A percentile compares a stretch with the other conserved stretches of the same genome.
These are phyloP conservation scores for Mucor circinelloides DNA, from an alignment of 371 early-diverging fungal species.

Conservation along the genomic window DNA sequence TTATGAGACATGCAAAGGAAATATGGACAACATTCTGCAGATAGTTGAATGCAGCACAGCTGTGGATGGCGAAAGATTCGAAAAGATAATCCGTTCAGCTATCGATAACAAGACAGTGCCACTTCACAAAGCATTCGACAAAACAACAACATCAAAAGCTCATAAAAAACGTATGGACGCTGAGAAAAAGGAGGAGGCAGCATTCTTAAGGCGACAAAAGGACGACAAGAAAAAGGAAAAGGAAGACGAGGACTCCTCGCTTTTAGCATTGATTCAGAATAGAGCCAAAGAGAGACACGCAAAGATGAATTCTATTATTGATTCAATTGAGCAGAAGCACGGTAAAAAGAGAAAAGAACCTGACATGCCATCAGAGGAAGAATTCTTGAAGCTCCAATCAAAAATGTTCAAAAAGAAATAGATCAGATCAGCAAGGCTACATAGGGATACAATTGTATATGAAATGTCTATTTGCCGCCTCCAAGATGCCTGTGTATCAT, in stretches of 20 bases:
- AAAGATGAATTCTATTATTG: conserved; percentile 52
- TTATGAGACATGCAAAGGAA: conserved; percentile 71
- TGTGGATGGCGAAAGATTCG: conserved; percentile 74
- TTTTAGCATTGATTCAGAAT: conserved; percentile 55
- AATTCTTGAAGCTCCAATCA: conserved; percentile 60
- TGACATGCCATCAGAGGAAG: conserved; percentile 64
- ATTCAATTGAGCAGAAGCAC: conserved; percentile 39
- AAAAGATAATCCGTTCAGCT: conserved; percentile 63
- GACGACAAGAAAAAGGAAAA: conserved; percentile 41
- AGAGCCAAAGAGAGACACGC: conserved; percentile 37
- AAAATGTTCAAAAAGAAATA: conserved; percentile 47
- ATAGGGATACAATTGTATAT: not conserved
- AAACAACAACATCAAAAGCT: conserved; percentile 54
- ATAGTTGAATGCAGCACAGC: conserved; percentile 64
- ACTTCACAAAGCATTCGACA: conserved; percentile 53
- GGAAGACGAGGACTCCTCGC: conserved; percentile 26
- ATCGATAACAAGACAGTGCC: conserved; percentile 61
- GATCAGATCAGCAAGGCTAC: not conserved
- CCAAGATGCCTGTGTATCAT: conserved; percentile 1
- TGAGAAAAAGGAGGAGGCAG: conserved; percentile 60
- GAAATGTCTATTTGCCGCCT: not conserved
- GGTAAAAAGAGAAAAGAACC: conserved; percentile 17
- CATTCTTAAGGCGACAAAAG: conserved; percentile 49
- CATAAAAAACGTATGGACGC: conserved; percentile 53
- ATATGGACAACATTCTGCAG: conserved; percentile 72